Evolutionary conservation across 2,329 filamentous ascomycete species (phyloP).

Genomic region (Diaporthe citrichinensis): DNA sequence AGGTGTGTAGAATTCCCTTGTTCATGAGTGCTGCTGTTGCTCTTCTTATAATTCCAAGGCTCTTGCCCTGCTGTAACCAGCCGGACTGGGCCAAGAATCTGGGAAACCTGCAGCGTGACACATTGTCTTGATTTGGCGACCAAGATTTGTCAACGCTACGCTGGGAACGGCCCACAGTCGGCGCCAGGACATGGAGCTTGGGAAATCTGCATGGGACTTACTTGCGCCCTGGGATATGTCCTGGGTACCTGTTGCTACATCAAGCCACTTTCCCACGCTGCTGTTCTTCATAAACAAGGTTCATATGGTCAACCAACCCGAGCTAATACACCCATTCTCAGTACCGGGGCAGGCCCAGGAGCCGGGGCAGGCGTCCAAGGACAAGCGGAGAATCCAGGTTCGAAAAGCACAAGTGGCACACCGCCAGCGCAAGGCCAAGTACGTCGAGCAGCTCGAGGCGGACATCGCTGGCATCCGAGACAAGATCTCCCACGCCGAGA

Average conservation of each 20-base stretch:
- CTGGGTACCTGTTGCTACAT: constrained; percentile 3
- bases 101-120: constrained; percentile 31
- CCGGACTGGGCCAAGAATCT: not conserved
- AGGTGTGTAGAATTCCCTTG: constrained; percentile 45
- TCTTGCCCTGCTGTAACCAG: constrained; percentile 18
- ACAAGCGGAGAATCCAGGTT: constrained; percentile 67
- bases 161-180: constrained; percentile 1
- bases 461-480: constrained; percentile 64
- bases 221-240: not conserved
- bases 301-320: constrained; percentile 7
- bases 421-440: constrained; percentile 69
- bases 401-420: constrained; percentile 68
- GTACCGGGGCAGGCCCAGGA: constrained; percentile 31
- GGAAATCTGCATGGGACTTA: constrained; percentile 3
- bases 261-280: not conserved
- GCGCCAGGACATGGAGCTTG: not conserved
- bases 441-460: constrained; percentile 67
- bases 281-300: not conserved
- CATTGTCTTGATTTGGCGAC: constrained; percentile 37
- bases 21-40: constrained; percentile 2
- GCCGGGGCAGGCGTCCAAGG: constrained; percentile 44
- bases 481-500: constrained; percentile 59
- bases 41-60: constrained; percentile 26
- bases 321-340: constrained; percentile 33
- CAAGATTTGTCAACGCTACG: constrained; percentile 41